Evolutionary conservation across 768 basidiomycete genomes (phyloP).

Genomic region (Gymnopilus junonius): DNA sequence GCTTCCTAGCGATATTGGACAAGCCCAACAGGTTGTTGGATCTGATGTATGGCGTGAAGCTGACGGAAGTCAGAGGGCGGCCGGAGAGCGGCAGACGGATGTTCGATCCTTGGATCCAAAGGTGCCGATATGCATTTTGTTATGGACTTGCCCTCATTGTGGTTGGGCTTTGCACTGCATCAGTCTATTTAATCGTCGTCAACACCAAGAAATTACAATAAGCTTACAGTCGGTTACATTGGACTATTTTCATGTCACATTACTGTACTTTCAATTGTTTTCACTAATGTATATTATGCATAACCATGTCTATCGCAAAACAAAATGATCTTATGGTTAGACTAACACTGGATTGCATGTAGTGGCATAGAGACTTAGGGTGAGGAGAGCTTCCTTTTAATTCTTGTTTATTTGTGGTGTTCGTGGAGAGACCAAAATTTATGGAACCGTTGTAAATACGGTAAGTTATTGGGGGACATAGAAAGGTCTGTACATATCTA

Average conservation of each 20-base stretch:
- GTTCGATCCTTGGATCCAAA: constrained; percentile 64
- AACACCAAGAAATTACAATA: constrained; percentile 40
- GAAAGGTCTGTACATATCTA: too few relatives aligned
- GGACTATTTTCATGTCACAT: background rate
- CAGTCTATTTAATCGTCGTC: constrained; percentile 45
- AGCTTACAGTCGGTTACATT: background rate
- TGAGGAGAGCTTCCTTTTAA: too few relatives aligned
- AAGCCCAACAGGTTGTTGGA: constrained; percentile 50
- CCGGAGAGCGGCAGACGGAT: constrained; percentile 49
- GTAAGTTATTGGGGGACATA: too few relatives aligned
- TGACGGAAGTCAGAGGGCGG: constrained; percentile 46
- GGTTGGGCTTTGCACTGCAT: constrained; percentile 41
- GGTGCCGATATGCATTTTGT: constrained; percentile 61
- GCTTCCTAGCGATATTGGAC: constrained; percentile 37
- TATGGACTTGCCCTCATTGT: constrained; percentile 50
- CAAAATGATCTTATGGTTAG: too few relatives aligned
- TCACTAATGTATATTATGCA: background rate
- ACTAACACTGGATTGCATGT: too few relatives aligned
- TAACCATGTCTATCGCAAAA: too few relatives aligned
- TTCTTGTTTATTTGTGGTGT: too few relatives aligned
- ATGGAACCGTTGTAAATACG: too few relatives aligned
- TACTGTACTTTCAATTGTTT: background rate
- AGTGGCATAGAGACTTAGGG: too few relatives aligned
- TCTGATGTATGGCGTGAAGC: constrained; percentile 47
- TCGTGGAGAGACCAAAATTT: too few relatives aligned